Base-by-base conservation (phyloP, 495 filamentous ascomycete species). In the Neurospora tetrasperma region DNA sequence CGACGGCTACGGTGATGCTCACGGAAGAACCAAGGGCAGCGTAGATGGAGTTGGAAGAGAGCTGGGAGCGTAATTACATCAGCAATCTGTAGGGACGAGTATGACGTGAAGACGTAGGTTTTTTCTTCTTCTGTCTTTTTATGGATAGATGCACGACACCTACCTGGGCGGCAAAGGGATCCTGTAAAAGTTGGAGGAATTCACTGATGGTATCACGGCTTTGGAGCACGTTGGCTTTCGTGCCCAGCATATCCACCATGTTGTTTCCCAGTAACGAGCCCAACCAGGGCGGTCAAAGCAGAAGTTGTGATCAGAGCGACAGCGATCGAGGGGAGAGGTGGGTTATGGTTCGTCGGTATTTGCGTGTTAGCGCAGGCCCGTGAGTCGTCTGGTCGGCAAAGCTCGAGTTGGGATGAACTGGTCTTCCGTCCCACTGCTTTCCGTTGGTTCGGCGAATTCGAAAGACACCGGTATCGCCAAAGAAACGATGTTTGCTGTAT, bases 11-110 rank as follows among this genome's bases (percentile, higher is more conserved):
- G 35, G 93, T 92, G 74, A 93, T 83, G 70, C 87, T 90, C 54
- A 97, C 71, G n/a, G 96, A 95, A 42, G 92, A 94, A 66, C 84
- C 91, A n/a, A 97, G 81, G 38, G 94, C 92, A 72, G 93, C 90
- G 80, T 89, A 89, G 75, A 98, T 84, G 71, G 94, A 77, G 12
- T 69, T 75, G 74, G 78, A 70, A 78, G 79, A 75, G 18, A 83
- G 72, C 81, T 83, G n/a, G 9, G 39, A 72, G 71, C 62, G 42
- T 38, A 11, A 9, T 5, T 9, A 12, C 1, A 38, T 72, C n/a
- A 46, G 66, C 44, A n/a, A 62, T 4, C 39, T 54, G 62, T 39
- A 46, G 46, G 48, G 27, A 70, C 14, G 54, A 14, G 27, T 27
- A 66, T 18, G 54, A 9, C 14, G 18, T 66, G 11, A 27, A 14